Base-by-base conservation (phyloP, 148 eudicot genomes). In the Persicaria tinctoria region DNA sequence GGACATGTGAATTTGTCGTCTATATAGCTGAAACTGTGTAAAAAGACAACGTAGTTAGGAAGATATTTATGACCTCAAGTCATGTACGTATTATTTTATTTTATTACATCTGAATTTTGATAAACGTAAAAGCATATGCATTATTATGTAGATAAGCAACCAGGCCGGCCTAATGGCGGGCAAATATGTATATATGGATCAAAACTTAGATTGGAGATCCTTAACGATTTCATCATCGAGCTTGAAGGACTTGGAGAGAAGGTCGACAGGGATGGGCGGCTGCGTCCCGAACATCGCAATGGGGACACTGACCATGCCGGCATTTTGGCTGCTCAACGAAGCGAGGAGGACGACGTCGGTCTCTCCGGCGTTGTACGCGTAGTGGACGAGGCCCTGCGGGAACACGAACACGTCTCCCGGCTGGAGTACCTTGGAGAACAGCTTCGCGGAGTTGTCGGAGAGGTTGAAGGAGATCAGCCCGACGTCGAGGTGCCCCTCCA, bases 321-420 rank as follows among this genome's bases (percentile, higher is more conserved):
- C 46, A n/a, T 63, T 63, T 4, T 63, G 69, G 69, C 69, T 63
- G 46, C 69, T 63, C 16, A 63, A 12, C 0, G 45, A 45, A 6
- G 69, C 32, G 45, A 63, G 2, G 16, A 46, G 16, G 6, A 63
- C 9, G 46, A 46, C 69, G 2, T 63, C 38, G 6, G 45, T 63
- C 41, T 63, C 23, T 0, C 69, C 69, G 16, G 16, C 16, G 69
- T 80, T 80, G 17, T 51, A 59, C 45, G 76, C 79, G 45, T 62
- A 80, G 53, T 80, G 82, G 62, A 76, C 54, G 27, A 76, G 76
- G 4, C 76, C 82, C 16, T 62, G 74, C 0, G 82, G 82, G 59
- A 80, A 76, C 1, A 56, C 82, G 48, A 80, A 76, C 5, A 76
- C 76, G 50, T 80, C 82, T 5, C 82, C 82, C 46, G 54, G 63